Evolutionary conservation across 2,329 filamentous ascomycete species (phyloP), one percentile per base, ranked within the genome.

Genomic region (Xylariaceae sp.): DNA sequence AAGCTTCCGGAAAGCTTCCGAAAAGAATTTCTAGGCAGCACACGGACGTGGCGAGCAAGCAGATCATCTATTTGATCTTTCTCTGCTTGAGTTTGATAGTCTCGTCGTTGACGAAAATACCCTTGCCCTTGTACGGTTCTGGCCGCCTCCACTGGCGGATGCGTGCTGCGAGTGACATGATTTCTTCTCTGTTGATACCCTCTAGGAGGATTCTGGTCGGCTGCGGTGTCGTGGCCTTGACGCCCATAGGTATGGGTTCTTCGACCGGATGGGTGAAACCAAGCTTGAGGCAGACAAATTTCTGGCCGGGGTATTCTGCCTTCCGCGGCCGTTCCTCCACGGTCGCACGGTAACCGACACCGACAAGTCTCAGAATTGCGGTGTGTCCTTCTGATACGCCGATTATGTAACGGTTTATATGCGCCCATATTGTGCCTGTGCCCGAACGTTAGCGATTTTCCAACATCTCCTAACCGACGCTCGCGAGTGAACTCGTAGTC

Each of bases 51-150:
- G 30, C 27, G 40, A 34, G 32, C 29, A 41, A 24, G 37, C 14
- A 13, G 52, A 60, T 70, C n/a, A n/a, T n/a, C n/a, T 81, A 92
- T 74, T 89, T 90, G 64, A 90, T 88, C 77, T 90, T 92, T 83
- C 96, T 98, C 58, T 87, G 84, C 82, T 98, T 98, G 66, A 98
- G 65, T 75, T 85, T 94, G 69, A 98, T 96, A 19, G 88, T 96
- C 74, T 98, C 88, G 48, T 89, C 88, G 59, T 97, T 94, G 55
- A 98, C 83, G 62, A 97, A 98, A 54, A 98, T 94, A 55, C 92
- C 92, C 79, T 98, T 97, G 52, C 92, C 92, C 78, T 98, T 98
- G 68, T 98, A 98, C 50, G 92, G 92, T 69, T 98, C 92, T 19
- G 92, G 92, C 50, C 76, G 77, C 60, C 92, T 82, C 90, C 90